These are phyloP conservation scores for Phytophthora pini DNA, from an alignment of 352 stramenopile genomes.

Conservation along the genomic window DNA sequence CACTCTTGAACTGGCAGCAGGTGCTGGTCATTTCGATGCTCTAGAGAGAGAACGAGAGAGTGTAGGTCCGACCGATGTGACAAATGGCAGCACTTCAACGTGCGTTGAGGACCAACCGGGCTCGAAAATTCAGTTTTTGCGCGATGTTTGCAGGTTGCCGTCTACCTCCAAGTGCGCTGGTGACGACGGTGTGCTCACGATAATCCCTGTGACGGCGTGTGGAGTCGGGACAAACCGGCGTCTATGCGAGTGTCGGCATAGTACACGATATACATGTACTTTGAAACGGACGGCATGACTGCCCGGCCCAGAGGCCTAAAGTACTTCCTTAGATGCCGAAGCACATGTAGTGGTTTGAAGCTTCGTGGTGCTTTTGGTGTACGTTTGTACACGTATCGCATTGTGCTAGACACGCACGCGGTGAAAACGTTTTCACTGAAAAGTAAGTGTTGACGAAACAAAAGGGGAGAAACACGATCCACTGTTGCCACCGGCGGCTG, in stretches of 20 bases:
- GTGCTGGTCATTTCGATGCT: too few species aligned
- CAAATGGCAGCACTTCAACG: constrained; percentile 5
- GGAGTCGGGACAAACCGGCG: neutral
- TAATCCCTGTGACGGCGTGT: constrained; percentile 1
- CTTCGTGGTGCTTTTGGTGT: too few species aligned
- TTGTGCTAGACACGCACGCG: too few species aligned
- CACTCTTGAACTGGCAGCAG: too few species aligned
- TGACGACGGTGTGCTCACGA: neutral
- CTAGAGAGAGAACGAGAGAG: neutral
- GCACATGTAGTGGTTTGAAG: too few species aligned
- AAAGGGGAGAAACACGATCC: constrained; percentile 6
- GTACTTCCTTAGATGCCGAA: too few species aligned
- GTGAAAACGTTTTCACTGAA: neutral
- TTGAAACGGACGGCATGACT: too few species aligned
- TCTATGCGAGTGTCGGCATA: too few species aligned
- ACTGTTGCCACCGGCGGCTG: neutral
- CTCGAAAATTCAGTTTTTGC: constrained; percentile 1
- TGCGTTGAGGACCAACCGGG: constrained; percentile 1
- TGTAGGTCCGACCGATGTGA: neutral
- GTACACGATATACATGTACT: too few species aligned
- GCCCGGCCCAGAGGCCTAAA: too few species aligned
- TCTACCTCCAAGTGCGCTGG: neutral
- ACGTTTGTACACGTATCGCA: too few species aligned
- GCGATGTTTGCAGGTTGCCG: neutral
- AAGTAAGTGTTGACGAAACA: constrained; percentile 13